Evolutionary conservation across 768 basidiomycete genomes (phyloP).

Genomic region (Suillus placidus): DNA sequence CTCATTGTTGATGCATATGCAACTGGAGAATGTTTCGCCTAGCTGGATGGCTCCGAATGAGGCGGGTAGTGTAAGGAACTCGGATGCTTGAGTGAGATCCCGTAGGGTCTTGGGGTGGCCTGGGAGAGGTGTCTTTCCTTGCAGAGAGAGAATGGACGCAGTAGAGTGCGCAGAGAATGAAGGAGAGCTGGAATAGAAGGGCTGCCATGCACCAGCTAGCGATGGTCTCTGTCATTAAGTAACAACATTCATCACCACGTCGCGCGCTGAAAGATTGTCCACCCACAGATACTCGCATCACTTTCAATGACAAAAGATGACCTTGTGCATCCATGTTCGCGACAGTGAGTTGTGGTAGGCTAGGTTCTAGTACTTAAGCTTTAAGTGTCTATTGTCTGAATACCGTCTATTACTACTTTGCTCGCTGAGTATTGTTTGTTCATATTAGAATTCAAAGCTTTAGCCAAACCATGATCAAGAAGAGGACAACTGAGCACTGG

Average conservation of each 20-base stretch:
- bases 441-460: conserved; percentile 26
- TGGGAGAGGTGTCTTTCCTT: conserved; percentile 67
- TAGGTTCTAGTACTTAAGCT: background rate
- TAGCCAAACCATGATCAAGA: too few relatives aligned
- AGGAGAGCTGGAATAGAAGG: conserved; percentile 83
- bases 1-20: conserved; percentile 83
- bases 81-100: conserved; percentile 77
- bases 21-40: conserved; percentile 86
- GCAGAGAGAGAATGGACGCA: conserved; percentile 74
- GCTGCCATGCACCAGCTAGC: conserved; percentile 78
- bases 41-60: conserved; percentile 88
- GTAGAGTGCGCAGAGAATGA: conserved; percentile 83
- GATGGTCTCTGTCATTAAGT: conserved; percentile 62
- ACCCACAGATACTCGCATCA: conserved; percentile 87
- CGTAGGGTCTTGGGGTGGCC: conserved; percentile 84
- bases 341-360: background rate
- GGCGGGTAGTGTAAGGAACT: conserved; percentile 78
- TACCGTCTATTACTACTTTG: background rate
- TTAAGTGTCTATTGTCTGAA: background rate
- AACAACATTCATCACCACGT: conserved; percentile 5
- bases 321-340: conserved; percentile 51
- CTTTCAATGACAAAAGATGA: conserved; percentile 78
- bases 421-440: conserved; percentile 23
- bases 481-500: too few relatives aligned
- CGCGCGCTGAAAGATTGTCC: background rate